phyloP scores from a whole-genome alignment of 2,329 filamentous ascomycete species.

The Diaporthe batatas region DNA sequence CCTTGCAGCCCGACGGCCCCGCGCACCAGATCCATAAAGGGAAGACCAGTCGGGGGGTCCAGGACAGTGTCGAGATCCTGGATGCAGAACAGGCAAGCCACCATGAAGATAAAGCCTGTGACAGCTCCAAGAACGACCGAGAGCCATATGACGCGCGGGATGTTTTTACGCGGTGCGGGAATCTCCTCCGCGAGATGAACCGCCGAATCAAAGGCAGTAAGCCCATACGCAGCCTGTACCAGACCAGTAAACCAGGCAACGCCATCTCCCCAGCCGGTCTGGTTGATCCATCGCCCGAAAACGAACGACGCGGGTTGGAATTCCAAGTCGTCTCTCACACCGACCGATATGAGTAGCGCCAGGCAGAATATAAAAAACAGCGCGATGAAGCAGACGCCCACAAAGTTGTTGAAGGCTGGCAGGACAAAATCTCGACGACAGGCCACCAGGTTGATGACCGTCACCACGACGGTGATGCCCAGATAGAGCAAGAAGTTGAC shows the following conservation, averaged over 20 bases:
- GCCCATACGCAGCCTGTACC: slow-evolving; percentile 9
- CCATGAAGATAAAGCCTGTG: slow-evolving; percentile 18
- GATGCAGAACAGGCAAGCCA: slow-evolving; percentile 18
- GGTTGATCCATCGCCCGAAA: slow-evolving; percentile 14
- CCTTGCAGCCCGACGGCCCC: slow-evolving; percentile 14
- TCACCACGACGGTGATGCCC: not conserved
- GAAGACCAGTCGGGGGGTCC: slow-evolving; percentile 3
- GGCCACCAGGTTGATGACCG: not conserved
- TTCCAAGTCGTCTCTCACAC: not conserved
- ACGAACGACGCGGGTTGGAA: slow-evolving; percentile 17
- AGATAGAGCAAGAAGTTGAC: slow-evolving; percentile 22
- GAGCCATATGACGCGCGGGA: slow-evolving; percentile 35
- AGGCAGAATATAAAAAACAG: slow-evolving; percentile 2
- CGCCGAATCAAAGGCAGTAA: slow-evolving; percentile 15
- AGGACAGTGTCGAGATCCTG: slow-evolving; percentile 23
- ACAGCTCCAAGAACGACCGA: slow-evolving; percentile 31
- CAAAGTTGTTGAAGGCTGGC: slow-evolving; percentile 17
- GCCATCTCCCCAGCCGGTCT: slow-evolving; percentile 24
- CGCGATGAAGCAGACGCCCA: slow-evolving; percentile 14
- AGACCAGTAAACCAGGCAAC: slow-evolving; percentile 20
- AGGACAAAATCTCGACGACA: slow-evolving; percentile 15
- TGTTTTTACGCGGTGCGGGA: slow-evolving; percentile 7
- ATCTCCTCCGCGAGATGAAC: slow-evolving; percentile 32
- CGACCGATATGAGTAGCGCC: slow-evolving; percentile 11
- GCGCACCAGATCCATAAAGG: not conserved